Evolutionary conservation across 1,284 basidiomycete genomes (phyloP).

Genomic region (Clitocybe nebularis): DNA sequence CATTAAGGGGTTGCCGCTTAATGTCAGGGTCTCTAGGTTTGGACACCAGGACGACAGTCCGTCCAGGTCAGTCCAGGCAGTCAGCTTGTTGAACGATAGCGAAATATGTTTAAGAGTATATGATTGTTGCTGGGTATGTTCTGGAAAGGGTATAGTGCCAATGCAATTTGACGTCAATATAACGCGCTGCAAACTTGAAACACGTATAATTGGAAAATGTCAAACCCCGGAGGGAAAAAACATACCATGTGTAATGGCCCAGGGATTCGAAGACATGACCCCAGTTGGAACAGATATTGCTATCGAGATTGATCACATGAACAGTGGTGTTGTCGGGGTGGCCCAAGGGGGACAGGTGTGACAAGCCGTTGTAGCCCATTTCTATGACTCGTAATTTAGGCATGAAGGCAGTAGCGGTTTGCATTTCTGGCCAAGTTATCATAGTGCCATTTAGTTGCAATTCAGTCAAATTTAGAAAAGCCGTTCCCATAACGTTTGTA

Average conservation of each 20-base stretch:
- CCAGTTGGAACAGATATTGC: slow-evolving; percentile 68
- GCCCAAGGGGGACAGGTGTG: slow-evolving; percentile 27
- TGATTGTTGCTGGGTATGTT: slow-evolving; percentile 21
- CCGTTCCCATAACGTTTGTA: slow-evolving; percentile 26
- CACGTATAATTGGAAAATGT: slow-evolving; percentile 6
- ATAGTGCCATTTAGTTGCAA: slow-evolving; percentile 76
- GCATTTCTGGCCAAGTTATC: slow-evolving; percentile 69
- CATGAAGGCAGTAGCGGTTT: slow-evolving; percentile 50
- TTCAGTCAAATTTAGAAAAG: slow-evolving; percentile 59
- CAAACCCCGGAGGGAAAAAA: slow-evolving; percentile 13
- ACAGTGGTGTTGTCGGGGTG: slow-evolving; percentile 31
- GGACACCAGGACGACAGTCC: slow-evolving; percentile 66
- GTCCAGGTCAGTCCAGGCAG: slow-evolving; percentile 69
- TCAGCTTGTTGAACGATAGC: slow-evolving; percentile 61
- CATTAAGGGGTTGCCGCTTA: slow-evolving; percentile 60
- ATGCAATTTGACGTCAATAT: slow-evolving; percentile 69
- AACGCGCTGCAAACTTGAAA: slow-evolving; percentile 54
- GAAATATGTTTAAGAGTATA: slow-evolving; percentile 52
- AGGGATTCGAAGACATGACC: slow-evolving; percentile 45
- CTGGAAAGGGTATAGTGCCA: slow-evolving; percentile 41
- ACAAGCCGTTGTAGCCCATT: slow-evolving; percentile 72
- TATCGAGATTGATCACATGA: slow-evolving; percentile 69
- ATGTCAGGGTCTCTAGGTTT: slow-evolving; percentile 51
- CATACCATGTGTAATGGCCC: slow-evolving; percentile 47
- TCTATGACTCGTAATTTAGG: slow-evolving; percentile 63